phyloP scores from a whole-genome alignment of 345 rosid species.

The Arabidopsis suecica region DNA sequence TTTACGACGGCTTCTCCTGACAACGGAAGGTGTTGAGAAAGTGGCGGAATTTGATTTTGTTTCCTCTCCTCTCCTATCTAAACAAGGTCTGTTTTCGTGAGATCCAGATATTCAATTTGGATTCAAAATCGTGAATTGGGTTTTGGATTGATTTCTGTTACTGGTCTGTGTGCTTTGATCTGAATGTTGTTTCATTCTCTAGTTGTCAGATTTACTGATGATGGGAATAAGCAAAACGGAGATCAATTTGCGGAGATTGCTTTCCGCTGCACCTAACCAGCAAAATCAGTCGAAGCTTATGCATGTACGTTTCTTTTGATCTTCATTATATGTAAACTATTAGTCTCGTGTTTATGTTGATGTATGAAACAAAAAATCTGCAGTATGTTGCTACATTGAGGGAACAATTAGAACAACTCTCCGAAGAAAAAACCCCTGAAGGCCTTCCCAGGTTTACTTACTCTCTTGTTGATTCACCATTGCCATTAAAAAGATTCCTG shows the following conservation, averaged over 20 bases:
- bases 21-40: too few relatives aligned
- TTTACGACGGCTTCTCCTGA: constrained; percentile 2
- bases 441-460: constrained; percentile 67
- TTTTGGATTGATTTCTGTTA: neutral
- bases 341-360: neutral
- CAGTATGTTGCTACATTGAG: constrained; percentile 89
- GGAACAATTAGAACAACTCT: constrained; percentile 73
- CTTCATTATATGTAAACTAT: neutral
- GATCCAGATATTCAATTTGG: constrained; percentile 7
- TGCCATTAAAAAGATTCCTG: neutral
- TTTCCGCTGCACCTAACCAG: constrained; percentile 74
- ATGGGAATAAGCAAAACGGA: constrained; percentile 86
- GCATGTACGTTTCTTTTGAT: constrained; percentile 52
- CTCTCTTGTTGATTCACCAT: neutral
- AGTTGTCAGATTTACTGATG: constrained; percentile 13
- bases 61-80: constrained; percentile 3
- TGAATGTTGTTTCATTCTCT: constrained; percentile 12
- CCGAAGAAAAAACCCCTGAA: constrained; percentile 75
- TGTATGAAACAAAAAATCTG: constrained; percentile 21
- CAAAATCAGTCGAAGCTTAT: constrained; percentile 77
- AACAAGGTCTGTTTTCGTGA: constrained; percentile 26
- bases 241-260: constrained; percentile 75
- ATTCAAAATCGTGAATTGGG: neutral
- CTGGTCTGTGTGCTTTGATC: neutral
- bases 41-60: too few relatives aligned